Base-by-base conservation (phyloP, 129 eudicot species). In the Glebionis coronaria region DNA sequence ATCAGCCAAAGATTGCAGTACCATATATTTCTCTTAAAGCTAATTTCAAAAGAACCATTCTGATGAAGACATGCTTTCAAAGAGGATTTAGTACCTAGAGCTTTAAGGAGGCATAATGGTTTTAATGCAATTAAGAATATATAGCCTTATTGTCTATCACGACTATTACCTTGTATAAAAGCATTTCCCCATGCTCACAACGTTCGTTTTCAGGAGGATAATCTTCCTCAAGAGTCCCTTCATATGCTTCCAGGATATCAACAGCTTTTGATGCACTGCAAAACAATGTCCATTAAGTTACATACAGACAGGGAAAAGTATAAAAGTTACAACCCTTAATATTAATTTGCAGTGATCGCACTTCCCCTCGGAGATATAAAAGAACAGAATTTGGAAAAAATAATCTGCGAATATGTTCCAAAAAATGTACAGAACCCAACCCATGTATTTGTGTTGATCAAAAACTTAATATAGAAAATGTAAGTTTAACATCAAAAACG, bases 231-330 rank as follows among this genome's bases (percentile, higher is more conserved):
- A 94, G 88, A 66, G 97, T 90, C 75, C 99, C 99, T 82, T 94
- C 99, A 85, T 94, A 94, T 72, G 99, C 99, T 80, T 94, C 95
- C 82, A 94, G 85, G 68, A 90, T 90, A 81, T 94, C 97, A 81
- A 94, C 78, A 19, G 97, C 97, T 81, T 94, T 94, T 66, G 95
- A 78, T 49, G 88, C 90, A 87, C 99, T 64, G 60, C 29, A 47
- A 50, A 70, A 76, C 19, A 51, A 65, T 21, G 59, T 16, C 68
- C 18, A 75, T 51, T 38, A 42, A 18, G 74, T 46, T 68, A 40
- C 42, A 50, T 19, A 20, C 38, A 9, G 21, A 28, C 44, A 35
- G 38, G 27, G 15, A 42, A 42, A 25, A 18, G 12, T 1, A 45
- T 12, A 27, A 19, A 35, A 60, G 49, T 12, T 52, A 27, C 44